These are phyloP conservation scores for Tritrichomonas foetus DNA, from an alignment of 208 protist genomes.

Conservation along the genomic window DNA sequence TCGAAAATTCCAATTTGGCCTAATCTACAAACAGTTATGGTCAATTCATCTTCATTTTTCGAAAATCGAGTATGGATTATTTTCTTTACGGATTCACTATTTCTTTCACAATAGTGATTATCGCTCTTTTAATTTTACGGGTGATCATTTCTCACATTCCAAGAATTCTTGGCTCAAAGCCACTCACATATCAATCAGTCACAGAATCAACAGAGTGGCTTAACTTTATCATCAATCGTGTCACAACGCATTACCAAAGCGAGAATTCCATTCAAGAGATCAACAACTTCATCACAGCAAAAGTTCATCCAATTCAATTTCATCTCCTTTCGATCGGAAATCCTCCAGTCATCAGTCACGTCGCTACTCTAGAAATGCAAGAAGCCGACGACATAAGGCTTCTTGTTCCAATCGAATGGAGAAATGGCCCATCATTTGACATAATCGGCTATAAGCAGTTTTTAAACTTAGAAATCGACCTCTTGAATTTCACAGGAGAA, in stretches of 20 bases:
- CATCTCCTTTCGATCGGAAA: background rate
- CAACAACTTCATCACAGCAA: background rate
- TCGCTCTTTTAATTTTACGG: background rate
- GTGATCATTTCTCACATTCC: background rate
- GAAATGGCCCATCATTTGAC: slow-evolving; percentile 10
- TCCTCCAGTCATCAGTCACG: background rate
- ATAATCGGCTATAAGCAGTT: background rate
- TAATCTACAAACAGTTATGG: too few relatives aligned
- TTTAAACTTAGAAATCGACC: background rate
- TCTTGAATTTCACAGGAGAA: background rate
- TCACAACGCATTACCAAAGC: background rate
- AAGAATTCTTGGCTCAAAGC: background rate
- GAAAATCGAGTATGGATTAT: too few relatives aligned
- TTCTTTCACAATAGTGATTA: background rate
- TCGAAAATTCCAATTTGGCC: too few relatives aligned
- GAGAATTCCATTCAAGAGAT: background rate
- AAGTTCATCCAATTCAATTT: background rate
- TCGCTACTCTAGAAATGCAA: slow-evolving; percentile 21
- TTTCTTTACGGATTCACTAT: too few relatives aligned
- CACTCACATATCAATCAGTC: background rate
- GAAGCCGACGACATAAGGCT: background rate
- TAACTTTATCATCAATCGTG: background rate
- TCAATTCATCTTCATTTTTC: too few relatives aligned
- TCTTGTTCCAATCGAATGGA: background rate
- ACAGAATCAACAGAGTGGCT: slow-evolving; percentile 25